These are phyloP conservation scores for Corchorus olitorius DNA, from an alignment of 345 rosid genomes.

Conservation along the genomic window DNA sequence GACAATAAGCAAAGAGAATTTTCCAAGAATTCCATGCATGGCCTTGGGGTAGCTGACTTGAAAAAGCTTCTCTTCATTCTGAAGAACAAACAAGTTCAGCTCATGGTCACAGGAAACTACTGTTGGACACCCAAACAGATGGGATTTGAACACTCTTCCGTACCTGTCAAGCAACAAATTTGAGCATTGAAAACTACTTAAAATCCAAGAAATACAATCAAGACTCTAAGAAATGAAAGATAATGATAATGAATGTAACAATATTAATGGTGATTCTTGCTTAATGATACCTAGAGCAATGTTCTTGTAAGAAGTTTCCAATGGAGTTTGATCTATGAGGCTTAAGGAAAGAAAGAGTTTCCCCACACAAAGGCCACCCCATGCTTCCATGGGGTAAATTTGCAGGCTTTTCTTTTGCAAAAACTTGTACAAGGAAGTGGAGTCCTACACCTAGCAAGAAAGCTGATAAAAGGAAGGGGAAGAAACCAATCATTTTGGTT, in stretches of 20 bases:
- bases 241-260: not conserved
- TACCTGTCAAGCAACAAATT: slow-evolving; percentile 40
- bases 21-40: slow-evolving; percentile 77
- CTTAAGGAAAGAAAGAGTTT: slow-evolving; percentile 70
- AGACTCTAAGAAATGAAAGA: not conserved
- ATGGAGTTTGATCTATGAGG: slow-evolving; percentile 75
- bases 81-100: slow-evolving; percentile 78
- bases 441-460: slow-evolving; percentile 30
- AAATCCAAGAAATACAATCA: not conserved
- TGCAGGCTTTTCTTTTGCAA: slow-evolving; percentile 1
- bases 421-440: slow-evolving; percentile 12
- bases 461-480: slow-evolving; percentile 9
- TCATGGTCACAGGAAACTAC: slow-evolving; percentile 84
- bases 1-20: slow-evolving; percentile 50
- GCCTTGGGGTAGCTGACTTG: slow-evolving; percentile 67
- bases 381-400: slow-evolving; percentile 57
- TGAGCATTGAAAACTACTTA: not conserved
- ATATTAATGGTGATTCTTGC: not conserved
- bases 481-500: slow-evolving; percentile 22
- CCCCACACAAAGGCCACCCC: slow-evolving; percentile 87
- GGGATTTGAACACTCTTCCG: slow-evolving; percentile 79
- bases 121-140: slow-evolving; percentile 76
- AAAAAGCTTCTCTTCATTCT: slow-evolving; percentile 78
- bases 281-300: slow-evolving; percentile 50
- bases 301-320: slow-evolving; percentile 67